phyloP scores from a whole-genome alignment of 495 filamentous ascomycete species.

The Wilcoxina mikolae region DNA sequence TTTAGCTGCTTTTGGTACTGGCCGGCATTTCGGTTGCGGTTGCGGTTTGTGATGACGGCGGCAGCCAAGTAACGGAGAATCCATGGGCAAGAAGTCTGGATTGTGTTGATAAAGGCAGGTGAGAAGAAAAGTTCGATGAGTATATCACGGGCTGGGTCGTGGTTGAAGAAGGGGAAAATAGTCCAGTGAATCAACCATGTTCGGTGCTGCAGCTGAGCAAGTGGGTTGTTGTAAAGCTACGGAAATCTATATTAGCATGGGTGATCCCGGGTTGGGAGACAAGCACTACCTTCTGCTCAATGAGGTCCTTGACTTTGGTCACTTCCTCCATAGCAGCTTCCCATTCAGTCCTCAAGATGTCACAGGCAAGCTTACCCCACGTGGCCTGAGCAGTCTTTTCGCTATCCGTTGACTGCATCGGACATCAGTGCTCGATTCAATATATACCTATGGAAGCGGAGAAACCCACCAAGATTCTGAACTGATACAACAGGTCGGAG shows the following conservation, averaged over 20 bases:
- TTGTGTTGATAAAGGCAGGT: slow-evolving; percentile 92
- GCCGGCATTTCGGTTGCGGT: slow-evolving; percentile 62
- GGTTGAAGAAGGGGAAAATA: slow-evolving; percentile 97
- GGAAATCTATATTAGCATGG: neutral
- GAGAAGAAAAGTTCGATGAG: slow-evolving; percentile 95
- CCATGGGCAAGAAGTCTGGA: slow-evolving; percentile 96
- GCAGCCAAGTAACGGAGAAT: slow-evolving; percentile 87
- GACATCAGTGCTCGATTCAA: slow-evolving; percentile 17
- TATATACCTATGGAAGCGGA: neutral
- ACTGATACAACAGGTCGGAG: slow-evolving; percentile 80
- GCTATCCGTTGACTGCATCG: slow-evolving; percentile 63
- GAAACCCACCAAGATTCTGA: slow-evolving; percentile 58
- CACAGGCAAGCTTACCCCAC: slow-evolving; percentile 89
- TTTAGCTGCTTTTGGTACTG: slow-evolving; percentile 96
- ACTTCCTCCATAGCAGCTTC: slow-evolving; percentile 92
- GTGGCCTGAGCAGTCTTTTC: slow-evolving; percentile 89
- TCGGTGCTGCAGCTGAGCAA: slow-evolving; percentile 84
- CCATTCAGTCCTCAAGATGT: slow-evolving; percentile 88
- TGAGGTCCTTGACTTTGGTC: slow-evolving; percentile 78
- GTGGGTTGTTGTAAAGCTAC: slow-evolving; percentile 84
- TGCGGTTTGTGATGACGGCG: slow-evolving; percentile 90
- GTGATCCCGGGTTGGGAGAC: neutral
- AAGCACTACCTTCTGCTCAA: slow-evolving; percentile 45
- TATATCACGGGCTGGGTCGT: slow-evolving; percentile 74
- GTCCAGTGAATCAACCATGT: slow-evolving; percentile 97